Base-by-base conservation (phyloP, 1,284 basidiomycete species). In the Cryptococcus sp. region DNA sequence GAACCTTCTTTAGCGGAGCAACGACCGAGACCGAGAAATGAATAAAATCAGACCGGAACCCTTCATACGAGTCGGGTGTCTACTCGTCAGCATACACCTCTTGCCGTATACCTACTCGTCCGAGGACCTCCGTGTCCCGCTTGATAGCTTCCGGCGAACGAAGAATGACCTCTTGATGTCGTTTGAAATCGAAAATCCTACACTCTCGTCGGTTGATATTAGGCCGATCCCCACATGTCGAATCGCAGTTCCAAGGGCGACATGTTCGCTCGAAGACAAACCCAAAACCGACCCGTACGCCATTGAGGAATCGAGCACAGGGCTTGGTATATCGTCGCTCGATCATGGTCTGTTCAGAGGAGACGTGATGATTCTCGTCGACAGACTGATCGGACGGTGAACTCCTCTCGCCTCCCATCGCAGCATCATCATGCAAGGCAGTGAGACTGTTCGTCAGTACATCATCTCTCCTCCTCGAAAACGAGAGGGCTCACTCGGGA, bases 41-140 rank as follows among this genome's bases (percentile, higher is more conserved):
- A 51, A 97, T 84, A 68, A 90, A 95, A 71, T 97, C 86, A 7
- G 92, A 95, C 28, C 94, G 83, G 74, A 97, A 97, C 2, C 82
- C 86, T 51, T 81, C 81, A 70, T 83, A 97, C 0, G 92, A 93
- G 73, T 98, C 93, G 33, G 58, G 34, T 9, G 50, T 26, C 57
- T 65, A 50, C n/a, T 7, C 10, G 24, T 42, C 36, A 45, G 21
- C 25, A 39, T 7, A 31, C 28, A 31, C 28, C 9, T 43, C 46
- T 4, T 12, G n/a, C n/a, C n/a, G n/a, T 25, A 45, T 1, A 62
- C 77, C 60, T 31, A 84, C 86, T 69, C 83, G 79, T 31, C 76
- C 68, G 0, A 59, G 46, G 5, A 48, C 16, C 5, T 56, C 38
- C 43, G 59, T 59, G 22, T 69, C 56, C 16, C 54, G 53, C 43